Percentiles rank a stretch among this genome's conserved stretches.
phyloP scores from a whole-genome alignment of 169 alveolate genomes.

The Fabrea salina region DNA sequence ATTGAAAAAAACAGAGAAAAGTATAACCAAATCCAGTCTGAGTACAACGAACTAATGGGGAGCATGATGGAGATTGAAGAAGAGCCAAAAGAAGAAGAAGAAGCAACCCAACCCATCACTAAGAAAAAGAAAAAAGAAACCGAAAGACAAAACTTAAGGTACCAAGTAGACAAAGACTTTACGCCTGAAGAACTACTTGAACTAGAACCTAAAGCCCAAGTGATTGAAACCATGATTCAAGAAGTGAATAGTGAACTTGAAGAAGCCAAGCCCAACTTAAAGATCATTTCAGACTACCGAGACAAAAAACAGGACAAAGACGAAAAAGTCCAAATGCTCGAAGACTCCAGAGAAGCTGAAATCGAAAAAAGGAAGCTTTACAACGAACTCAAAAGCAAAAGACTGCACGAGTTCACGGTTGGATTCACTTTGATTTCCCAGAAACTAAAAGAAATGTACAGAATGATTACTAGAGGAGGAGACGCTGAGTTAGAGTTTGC shows the following conservation, averaged over 20 bases:
- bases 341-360: not conserved
- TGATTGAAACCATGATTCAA: not conserved
- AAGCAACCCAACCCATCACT: conserved; percentile 5
- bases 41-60: conserved; percentile 35
- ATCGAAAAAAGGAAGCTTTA: not conserved
- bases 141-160: not conserved
- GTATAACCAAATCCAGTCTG: conserved; percentile 23
- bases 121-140: conserved; percentile 25
- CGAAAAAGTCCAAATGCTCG: not conserved
- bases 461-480: conserved; percentile 84
- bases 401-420: conserved; percentile 76
- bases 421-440: conserved; percentile 56
- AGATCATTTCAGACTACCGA: conserved; percentile 6
- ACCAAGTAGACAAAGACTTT: conserved; percentile 13
- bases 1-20: conserved; percentile 23
- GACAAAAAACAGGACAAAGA: not conserved
- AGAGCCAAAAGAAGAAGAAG: conserved; percentile 38
- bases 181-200: conserved; percentile 27
- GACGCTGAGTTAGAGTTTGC: conserved; percentile 98
- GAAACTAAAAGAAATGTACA: conserved; percentile 71
- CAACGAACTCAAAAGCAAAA: conserved; percentile 42
- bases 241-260: not conserved
- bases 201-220: not conserved
- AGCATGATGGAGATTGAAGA: not conserved
- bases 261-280: not conserved